phyloP scores from a whole-genome alignment of 2,329 filamentous ascomycete species.

The Hirsutella minnesotensis region DNA sequence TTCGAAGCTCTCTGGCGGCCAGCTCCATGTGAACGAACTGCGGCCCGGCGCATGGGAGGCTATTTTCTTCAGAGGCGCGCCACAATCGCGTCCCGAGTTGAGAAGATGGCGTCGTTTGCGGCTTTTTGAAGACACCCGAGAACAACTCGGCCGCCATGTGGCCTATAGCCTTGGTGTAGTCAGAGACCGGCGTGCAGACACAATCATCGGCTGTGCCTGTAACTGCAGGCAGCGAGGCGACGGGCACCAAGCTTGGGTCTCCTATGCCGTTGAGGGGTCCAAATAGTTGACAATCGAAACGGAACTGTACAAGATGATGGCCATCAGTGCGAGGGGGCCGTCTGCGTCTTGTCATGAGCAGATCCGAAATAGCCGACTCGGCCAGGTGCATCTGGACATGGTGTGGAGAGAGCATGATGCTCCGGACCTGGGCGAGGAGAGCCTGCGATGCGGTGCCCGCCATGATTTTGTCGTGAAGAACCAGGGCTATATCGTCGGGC shows the following conservation, averaged over 20 bases:
- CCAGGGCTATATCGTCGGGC: constrained; percentile 17
- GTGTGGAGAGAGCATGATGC: constrained; percentile 20
- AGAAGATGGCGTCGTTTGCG: neutral
- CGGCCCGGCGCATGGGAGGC: neutral
- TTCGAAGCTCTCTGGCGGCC: too few relatives aligned
- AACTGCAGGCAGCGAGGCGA: constrained; percentile 16
- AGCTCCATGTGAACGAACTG: too few relatives aligned
- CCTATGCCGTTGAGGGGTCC: constrained; percentile 15
- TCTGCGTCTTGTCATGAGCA: constrained; percentile 19
- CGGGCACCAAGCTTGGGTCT: constrained; percentile 14
- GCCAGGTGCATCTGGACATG: constrained; percentile 24
- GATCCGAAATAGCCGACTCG: constrained; percentile 24
- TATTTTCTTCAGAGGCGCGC: neutral
- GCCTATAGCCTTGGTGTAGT: neutral
- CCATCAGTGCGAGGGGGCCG: constrained; percentile 20
- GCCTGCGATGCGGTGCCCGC: neutral
- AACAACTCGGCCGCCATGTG: neutral
- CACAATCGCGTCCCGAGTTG: neutral
- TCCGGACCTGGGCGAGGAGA: constrained; percentile 17
- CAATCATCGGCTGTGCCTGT: constrained; percentile 23
- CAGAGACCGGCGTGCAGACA: constrained; percentile 19
- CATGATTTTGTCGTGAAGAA: neutral
- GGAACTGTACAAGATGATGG: constrained; percentile 22
- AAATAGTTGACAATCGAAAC: constrained; percentile 21
- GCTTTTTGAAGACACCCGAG: neutral